Evolutionary conservation across 495 filamentous ascomycete genomes (phyloP).

Genomic region (Endocarpon pusillum): DNA sequence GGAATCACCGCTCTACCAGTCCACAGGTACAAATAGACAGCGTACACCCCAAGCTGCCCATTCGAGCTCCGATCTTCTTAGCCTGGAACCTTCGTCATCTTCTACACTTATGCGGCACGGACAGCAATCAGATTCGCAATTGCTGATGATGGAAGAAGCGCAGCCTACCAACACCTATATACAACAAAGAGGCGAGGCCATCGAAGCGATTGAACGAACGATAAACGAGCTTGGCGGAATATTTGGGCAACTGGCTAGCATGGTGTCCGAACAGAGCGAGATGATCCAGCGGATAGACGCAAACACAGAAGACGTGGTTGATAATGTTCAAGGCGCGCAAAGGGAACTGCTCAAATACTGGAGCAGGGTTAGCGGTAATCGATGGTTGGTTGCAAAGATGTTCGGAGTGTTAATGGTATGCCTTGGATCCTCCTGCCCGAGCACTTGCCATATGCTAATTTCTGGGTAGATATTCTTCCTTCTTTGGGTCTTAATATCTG

Average conservation of each 20-base stretch:
- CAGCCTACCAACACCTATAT: constrained; percentile 76
- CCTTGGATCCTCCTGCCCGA: constrained; percentile 2
- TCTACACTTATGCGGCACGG: constrained; percentile 25
- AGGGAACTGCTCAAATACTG: constrained; percentile 91
- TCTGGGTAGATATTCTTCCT: constrained; percentile 35
- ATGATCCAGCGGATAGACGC: constrained; percentile 89
- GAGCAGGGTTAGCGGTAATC: constrained; percentile 79
- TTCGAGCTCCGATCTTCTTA: constrained; percentile 52
- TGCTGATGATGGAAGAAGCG: constrained; percentile 89
- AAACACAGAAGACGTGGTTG: constrained; percentile 90
- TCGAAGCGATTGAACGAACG: constrained; percentile 90
- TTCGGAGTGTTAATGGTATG: constrained; percentile 72
- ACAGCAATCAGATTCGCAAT: constrained; percentile 62
- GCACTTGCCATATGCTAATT: constrained; percentile 9
- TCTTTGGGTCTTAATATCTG: constrained; percentile 40
- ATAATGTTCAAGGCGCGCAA: constrained; percentile 92
- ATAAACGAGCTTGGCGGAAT: constrained; percentile 90
- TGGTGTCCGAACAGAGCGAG: constrained; percentile 94
- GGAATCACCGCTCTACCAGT: constrained; percentile 73
- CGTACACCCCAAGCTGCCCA: constrained; percentile 40
- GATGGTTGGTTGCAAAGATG: constrained; percentile 98
- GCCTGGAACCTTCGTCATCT: constrained; percentile 57
- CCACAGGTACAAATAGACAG: constrained; percentile 41
- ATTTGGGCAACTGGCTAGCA: constrained; percentile 88
- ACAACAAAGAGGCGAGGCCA: constrained; percentile 82